A percentile compares a stretch with the other conserved stretches of the same genome.
phyloP scores from a whole-genome alignment of 2,329 filamentous ascomycete species.

The Apiospora arundinis region DNA sequence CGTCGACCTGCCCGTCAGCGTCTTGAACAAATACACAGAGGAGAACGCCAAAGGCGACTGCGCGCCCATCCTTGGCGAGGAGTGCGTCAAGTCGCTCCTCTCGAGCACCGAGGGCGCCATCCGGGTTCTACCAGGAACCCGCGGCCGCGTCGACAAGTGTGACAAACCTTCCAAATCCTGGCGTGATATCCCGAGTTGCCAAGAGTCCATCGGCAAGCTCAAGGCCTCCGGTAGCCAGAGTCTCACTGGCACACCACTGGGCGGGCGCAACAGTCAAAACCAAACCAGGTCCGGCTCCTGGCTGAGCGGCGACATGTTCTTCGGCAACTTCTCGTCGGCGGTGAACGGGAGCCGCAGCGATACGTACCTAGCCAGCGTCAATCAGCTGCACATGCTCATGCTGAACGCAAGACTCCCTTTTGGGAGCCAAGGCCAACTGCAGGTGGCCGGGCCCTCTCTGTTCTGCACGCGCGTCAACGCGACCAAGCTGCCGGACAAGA shows the following conservation, averaged over 20 bases:
- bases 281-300: not conserved
- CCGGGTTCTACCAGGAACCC: not conserved
- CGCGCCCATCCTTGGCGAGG: not conserved
- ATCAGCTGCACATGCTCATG: conserved; percentile 20
- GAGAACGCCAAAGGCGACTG: conserved; percentile 4
- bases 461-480: conserved; percentile 11
- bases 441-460: not conserved
- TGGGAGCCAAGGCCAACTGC: not conserved
- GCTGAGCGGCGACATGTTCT: conserved; percentile 9
- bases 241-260: not conserved
- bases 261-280: not conserved
- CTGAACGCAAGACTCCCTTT: not conserved
- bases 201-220: not conserved
- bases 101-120: not conserved
- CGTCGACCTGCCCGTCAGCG: not conserved
- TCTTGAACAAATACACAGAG: conserved; percentile 1
- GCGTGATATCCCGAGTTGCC: not conserved
- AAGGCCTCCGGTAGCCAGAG: not conserved
- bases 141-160: not conserved
- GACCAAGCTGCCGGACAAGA: not conserved
- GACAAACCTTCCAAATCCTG: not conserved
- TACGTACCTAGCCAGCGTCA: not conserved
- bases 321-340: not conserved
- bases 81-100: conserved; percentile 10
- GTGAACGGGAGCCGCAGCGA: not conserved